Evolutionary conservation across 805 yeast genomes (phyloP).

Genomic region (Schizosaccharomyces japonicus): DNA sequence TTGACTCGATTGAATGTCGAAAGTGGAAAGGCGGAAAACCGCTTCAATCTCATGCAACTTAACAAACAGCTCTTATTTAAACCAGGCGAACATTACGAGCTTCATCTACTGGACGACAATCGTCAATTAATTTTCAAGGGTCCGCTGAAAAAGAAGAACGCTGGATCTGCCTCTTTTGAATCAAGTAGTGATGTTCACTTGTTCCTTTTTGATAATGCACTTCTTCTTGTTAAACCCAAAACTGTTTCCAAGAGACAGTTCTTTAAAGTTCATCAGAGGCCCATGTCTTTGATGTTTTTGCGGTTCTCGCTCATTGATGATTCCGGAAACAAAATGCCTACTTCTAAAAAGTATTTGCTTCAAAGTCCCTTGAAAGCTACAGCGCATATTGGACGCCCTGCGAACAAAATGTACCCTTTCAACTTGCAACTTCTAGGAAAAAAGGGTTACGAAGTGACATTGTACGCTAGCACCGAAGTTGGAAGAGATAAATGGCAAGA

Average conservation of each 20-base stretch:
- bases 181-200: constrained; percentile 56
- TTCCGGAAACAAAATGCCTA: background rate
- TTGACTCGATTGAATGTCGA: constrained; percentile 61
- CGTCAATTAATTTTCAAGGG: constrained; percentile 62
- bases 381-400: background rate
- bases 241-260: constrained; percentile 75
- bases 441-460: constrained; percentile 23
- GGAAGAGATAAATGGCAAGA: constrained; percentile 63
- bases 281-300: constrained; percentile 17
- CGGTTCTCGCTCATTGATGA: constrained; percentile 7
- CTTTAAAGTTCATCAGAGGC: constrained; percentile 65
- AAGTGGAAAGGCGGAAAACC: constrained; percentile 80
- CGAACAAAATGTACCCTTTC: constrained; percentile 19
- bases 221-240: constrained; percentile 66
- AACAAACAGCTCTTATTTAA: constrained; percentile 64
- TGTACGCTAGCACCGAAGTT: constrained; percentile 20
- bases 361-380: background rate
- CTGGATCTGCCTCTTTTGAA: constrained; percentile 30
- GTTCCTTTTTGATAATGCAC: constrained; percentile 68
- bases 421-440: constrained; percentile 29
- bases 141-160: constrained; percentile 46
- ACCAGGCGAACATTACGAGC: constrained; percentile 63
- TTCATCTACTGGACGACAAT: constrained; percentile 61
- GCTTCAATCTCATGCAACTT: constrained; percentile 68
- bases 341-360: background rate